A percentile compares a stretch with the other conserved stretches of the same genome.
Evolutionary conservation across 2,329 filamentous ascomycete species (phyloP).

Genomic region (Dactylellina cionopaga): DNA sequence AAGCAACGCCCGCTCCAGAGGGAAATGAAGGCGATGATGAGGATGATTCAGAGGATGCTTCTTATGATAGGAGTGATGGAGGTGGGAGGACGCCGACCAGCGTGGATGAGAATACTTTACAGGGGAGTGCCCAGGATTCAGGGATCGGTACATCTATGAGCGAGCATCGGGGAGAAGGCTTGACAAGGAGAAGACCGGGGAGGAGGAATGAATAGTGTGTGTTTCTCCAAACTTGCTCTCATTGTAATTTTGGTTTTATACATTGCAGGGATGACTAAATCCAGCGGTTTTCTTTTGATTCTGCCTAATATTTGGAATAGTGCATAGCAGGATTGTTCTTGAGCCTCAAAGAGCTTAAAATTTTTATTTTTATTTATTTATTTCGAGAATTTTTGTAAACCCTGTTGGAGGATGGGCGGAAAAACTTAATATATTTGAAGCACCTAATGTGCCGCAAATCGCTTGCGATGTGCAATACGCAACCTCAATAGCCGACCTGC

Average conservation of each 20-base stretch:
- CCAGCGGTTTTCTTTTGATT: not conserved
- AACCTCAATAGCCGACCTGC: constrained; percentile 19
- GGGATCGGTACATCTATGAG: constrained; percentile 51
- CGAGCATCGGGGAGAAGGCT: constrained; percentile 33
- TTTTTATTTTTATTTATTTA: constrained; percentile 4
- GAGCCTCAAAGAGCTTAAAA: not conserved
- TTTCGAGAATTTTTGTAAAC: constrained; percentile 21
- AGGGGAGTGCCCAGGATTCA: constrained; percentile 49
- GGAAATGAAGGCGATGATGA: constrained; percentile 45
- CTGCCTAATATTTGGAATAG: constrained; percentile 21
- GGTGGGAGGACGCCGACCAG: constrained; percentile 50
- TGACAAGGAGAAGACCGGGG: constrained; percentile 39
- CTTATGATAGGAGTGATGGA: constrained; percentile 37
- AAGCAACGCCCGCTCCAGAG: constrained; percentile 44
- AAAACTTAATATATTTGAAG: constrained; percentile 46
- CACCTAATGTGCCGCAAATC: constrained; percentile 12
- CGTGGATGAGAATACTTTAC: constrained; percentile 39
- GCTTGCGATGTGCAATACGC: constrained; percentile 11
- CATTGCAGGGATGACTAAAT: not conserved
- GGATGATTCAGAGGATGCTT: constrained; percentile 35
- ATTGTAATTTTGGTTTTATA: no score
- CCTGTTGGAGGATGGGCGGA: not conserved
- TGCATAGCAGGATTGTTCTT: not conserved
- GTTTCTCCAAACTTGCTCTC: not conserved
- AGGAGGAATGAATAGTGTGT: constrained; percentile 30